phyloP scores from a whole-genome alignment of 208 protist species.

The Dictyostelium gargantuum region DNA sequence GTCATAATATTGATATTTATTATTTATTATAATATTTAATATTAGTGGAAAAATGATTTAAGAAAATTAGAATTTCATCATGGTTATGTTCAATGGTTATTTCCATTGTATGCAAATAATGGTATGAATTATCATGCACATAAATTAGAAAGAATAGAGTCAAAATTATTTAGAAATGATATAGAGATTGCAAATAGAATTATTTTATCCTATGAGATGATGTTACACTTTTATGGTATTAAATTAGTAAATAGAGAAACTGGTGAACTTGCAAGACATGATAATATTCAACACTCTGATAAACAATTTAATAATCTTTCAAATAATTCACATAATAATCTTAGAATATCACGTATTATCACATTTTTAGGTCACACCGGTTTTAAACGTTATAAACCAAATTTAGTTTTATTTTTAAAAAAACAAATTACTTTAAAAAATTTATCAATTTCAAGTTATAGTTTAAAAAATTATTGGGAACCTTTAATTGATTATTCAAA shows the following conservation, averaged over 20 bases:
- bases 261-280: not conserved
- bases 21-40: too few species aligned
- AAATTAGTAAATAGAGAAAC: not conserved
- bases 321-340: not conserved
- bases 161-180: not conserved
- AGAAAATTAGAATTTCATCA: not conserved
- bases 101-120: not conserved
- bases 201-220: not conserved
- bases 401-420: not conserved
- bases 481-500: conserved; percentile 3
- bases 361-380: not conserved
- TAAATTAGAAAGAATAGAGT: not conserved
- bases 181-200: not conserved
- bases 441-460: not conserved
- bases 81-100: conserved; percentile 18
- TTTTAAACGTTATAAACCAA: not conserved
- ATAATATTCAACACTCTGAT: not conserved
- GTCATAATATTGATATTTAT: too few species aligned
- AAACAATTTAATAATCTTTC: not conserved
- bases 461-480: not conserved
- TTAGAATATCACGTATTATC: not conserved
- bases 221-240: conserved; percentile 12
- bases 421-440: not conserved
- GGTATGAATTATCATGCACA: not conserved
- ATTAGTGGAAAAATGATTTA: not conserved